These are phyloP conservation scores for Paraphoma chrysanthemicola DNA, from an alignment of 2,329 filamentous ascomycete species.

Conservation along the genomic window DNA sequence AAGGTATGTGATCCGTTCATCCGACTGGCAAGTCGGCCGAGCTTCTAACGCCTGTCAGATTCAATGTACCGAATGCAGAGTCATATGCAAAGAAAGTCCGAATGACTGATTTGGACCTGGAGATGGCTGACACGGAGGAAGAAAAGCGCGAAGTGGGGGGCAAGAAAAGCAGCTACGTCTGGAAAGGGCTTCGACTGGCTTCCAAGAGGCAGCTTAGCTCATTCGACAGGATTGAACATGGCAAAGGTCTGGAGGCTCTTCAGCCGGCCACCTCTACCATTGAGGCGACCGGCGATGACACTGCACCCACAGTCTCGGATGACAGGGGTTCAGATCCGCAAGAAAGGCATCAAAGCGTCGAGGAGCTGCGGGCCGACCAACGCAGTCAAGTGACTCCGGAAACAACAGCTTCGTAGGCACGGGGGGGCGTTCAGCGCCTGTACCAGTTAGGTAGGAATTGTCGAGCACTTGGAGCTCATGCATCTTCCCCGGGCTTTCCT, in stretches of 20 bases:
- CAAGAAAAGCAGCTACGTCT: conserved; percentile 85
- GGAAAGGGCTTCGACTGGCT: conserved; percentile 85
- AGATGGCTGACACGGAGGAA: conserved; percentile 73
- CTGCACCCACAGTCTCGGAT: conserved; percentile 42
- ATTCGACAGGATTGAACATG: conserved; percentile 84
- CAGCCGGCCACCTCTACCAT: conserved; percentile 44
- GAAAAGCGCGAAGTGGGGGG: conserved; percentile 68
- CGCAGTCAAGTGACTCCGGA: conserved; percentile 46
- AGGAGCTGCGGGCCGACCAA: conserved; percentile 50
- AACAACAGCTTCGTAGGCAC: conserved; percentile 34
- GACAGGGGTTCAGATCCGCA: conserved; percentile 46
- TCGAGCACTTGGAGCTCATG: conserved; percentile 27
- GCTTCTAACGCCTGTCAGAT: conserved; percentile 58
- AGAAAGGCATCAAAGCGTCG: conserved; percentile 45
- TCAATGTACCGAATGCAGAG: conserved; percentile 72
- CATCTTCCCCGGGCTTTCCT: conserved; percentile 33
- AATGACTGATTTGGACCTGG: conserved; percentile 83
- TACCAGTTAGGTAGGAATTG: conserved; percentile 38
- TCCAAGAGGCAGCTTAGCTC: conserved; percentile 74
- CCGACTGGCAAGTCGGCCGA: conserved; percentile 21
- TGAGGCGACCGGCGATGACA: conserved; percentile 43
- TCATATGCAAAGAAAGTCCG: conserved; percentile 76
- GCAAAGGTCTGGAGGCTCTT: conserved; percentile 69
- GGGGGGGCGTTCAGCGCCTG: conserved; percentile 31
- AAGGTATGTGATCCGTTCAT: conserved; percentile 52